Evolutionary conservation across 1,139 yeast species (phyloP).

Genomic region (Trichomonascaceae sp.): DNA sequence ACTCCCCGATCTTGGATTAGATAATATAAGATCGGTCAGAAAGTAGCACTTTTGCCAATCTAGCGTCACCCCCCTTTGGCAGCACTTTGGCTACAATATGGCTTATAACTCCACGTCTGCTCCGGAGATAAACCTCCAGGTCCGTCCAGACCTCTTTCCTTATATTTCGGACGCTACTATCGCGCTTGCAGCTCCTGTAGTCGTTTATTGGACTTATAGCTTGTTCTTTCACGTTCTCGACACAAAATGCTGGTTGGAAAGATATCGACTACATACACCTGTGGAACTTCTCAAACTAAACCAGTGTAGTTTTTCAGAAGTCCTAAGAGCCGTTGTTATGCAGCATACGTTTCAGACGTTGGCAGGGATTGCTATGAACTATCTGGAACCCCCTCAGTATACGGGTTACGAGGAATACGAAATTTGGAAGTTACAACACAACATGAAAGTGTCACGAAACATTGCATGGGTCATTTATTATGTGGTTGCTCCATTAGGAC

Average conservation of each 20-base stretch:
- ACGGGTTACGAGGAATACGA: conserved; percentile 69
- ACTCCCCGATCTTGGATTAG: too few species aligned
- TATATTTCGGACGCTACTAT: conserved; percentile 69
- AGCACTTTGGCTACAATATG: not conserved
- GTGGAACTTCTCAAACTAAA: conserved; percentile 75
- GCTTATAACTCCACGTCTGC: conserved; percentile 6
- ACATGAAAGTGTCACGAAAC: conserved; percentile 16
- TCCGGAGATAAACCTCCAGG: conserved; percentile 13
- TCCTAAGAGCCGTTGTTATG: conserved; percentile 68
- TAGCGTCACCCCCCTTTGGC: too few species aligned
- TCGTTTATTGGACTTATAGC: conserved; percentile 79
- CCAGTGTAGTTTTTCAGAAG: conserved; percentile 63
- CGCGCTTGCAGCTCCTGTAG: conserved; percentile 68
- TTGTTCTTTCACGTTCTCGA: conserved; percentile 70
- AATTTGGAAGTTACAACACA: conserved; percentile 60
- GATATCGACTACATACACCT: conserved; percentile 84
- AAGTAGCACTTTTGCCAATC: too few species aligned
- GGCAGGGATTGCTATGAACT: conserved; percentile 53
- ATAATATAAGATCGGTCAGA: too few species aligned
- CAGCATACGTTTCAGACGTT: conserved; percentile 81
- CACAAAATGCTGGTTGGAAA: conserved; percentile 64
- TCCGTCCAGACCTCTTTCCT: conserved; percentile 36
- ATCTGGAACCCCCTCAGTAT: conserved; percentile 54
- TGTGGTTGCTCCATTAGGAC: conserved; percentile 43
- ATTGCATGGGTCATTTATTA: conserved; percentile 18